phyloP scores from a whole-genome alignment of 2,329 filamentous ascomycete genomes.

The Aspergillus ustus region DNA sequence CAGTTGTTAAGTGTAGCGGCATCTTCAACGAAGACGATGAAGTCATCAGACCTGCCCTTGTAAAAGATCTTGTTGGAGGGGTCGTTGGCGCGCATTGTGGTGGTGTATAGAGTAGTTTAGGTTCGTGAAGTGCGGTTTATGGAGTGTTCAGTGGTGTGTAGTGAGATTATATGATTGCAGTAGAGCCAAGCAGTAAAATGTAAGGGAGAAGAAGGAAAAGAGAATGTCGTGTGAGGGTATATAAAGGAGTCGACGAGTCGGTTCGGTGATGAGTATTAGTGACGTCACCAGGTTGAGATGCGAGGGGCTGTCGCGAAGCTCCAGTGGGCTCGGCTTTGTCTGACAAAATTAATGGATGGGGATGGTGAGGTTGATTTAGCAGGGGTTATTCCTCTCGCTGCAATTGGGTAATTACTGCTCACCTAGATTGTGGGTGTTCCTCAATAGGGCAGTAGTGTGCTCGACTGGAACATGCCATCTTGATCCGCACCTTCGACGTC shows the following conservation, averaged over 20 bases:
- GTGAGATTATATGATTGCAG: neutral
- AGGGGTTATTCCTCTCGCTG: neutral
- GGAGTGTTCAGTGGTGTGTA: neutral
- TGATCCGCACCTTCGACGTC: conserved; percentile 25
- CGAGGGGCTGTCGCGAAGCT: neutral
- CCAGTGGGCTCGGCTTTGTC: conserved; percentile 3
- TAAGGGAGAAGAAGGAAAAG: conserved; percentile 2
- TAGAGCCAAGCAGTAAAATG: neutral
- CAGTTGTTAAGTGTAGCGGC: conserved; percentile 73
- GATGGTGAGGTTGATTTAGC: neutral
- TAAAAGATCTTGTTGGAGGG: conserved; percentile 79
- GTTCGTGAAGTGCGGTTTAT: neutral
- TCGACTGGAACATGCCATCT: conserved; percentile 9
- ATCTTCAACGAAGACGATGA: conserved; percentile 60
- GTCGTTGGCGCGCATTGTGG: conserved; percentile 70
- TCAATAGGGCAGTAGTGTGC: neutral
- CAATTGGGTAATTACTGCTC: neutral
- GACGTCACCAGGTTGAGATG: conserved; percentile 26
- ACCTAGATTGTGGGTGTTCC: neutral
- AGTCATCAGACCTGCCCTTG: conserved; percentile 75
- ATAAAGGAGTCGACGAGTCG: neutral
- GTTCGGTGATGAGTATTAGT: conserved; percentile 15
- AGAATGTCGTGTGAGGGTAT: conserved; percentile 15
- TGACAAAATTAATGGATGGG: conserved; percentile 3
- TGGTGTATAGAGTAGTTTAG: neutral